Conservation (phyloP, 73 alveolate species). For the Paramecium caudatum region DNA sequence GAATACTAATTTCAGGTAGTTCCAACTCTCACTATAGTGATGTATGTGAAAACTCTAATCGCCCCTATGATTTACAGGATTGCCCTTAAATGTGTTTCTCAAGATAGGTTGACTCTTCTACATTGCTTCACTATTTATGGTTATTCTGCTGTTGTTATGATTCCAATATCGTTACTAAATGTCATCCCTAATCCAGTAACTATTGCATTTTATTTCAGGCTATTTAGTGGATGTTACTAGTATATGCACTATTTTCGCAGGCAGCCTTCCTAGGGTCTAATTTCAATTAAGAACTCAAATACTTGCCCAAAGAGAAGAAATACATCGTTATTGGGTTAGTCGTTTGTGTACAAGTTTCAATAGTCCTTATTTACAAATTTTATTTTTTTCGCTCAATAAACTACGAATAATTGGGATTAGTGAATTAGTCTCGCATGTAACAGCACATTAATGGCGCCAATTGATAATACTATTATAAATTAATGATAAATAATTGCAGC, state of each 20-base stretch:
- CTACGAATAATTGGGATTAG: constrained; percentile 61
- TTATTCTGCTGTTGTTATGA: constrained; percentile 50
- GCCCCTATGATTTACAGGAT: constrained; percentile 49
- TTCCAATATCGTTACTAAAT: constrained; percentile 27
- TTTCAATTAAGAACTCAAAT: constrained; percentile 12
- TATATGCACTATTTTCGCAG: constrained; percentile 18
- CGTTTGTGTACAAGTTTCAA: neutral
- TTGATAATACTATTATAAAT: constrained; percentile 46
- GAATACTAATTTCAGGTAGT: constrained; percentile 4
- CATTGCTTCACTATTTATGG: constrained; percentile 56
- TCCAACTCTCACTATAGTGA: neutral
- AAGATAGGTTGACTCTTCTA: neutral
- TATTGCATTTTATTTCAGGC: neutral
- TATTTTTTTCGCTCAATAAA: constrained; percentile 20
- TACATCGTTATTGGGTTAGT: constrained; percentile 35
- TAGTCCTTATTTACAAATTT: constrained; percentile 35
- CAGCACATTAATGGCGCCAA: neutral
- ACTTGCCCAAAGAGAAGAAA: constrained; percentile 27
- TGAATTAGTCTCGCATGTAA: neutral
- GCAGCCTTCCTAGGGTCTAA: constrained; percentile 46
- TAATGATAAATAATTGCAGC: neutral
- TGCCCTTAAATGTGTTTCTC: constrained; percentile 12
- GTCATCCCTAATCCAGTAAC: constrained; percentile 53
- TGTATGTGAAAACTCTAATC: constrained; percentile 44
- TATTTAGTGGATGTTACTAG: constrained; percentile 54